These are phyloP conservation scores for Tilletia caries DNA, from an alignment of 1,284 basidiomycete species.

Conservation along the genomic window DNA sequence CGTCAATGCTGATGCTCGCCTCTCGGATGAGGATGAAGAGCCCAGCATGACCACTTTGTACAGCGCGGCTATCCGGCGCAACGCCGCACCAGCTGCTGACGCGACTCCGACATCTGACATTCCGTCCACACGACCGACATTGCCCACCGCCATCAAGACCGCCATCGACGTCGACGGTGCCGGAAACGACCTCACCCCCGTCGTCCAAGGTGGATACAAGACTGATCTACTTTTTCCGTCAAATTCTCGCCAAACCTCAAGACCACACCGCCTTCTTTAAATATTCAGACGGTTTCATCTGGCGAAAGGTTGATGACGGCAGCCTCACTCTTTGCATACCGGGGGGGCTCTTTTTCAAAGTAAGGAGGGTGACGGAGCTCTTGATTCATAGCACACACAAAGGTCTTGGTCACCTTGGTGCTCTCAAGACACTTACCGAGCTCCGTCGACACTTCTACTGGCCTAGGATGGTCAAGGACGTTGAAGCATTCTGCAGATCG, in stretches of 20 bases:
- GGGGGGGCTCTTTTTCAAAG: neutral
- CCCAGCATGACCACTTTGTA: neutral
- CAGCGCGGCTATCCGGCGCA: neutral
- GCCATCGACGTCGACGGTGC: neutral
- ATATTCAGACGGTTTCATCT: neutral
- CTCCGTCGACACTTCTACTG: slow-evolving; percentile 55
- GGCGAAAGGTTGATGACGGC: no score
- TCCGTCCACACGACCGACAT: neutral
- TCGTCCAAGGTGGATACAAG: neutral
- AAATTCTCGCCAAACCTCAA: neutral
- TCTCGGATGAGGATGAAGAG: neutral
- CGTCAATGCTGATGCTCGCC: slow-evolving; percentile 6
- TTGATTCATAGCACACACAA: neutral
- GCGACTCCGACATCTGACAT: no score
- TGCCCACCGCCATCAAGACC: neutral
- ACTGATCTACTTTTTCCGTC: neutral
- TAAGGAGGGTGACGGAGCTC: slow-evolving; percentile 9
- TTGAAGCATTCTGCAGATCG: slow-evolving; percentile 53
- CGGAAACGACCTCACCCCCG: neutral
- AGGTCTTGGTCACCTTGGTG: neutral
- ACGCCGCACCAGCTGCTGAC: no score
- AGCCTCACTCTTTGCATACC: neutral
- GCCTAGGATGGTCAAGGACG: slow-evolving; percentile 47
- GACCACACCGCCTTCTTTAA: neutral
- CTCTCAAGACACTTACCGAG: neutral